phyloP scores from a whole-genome alignment of 345 rosid genomes.

The Mangifera indica region DNA sequence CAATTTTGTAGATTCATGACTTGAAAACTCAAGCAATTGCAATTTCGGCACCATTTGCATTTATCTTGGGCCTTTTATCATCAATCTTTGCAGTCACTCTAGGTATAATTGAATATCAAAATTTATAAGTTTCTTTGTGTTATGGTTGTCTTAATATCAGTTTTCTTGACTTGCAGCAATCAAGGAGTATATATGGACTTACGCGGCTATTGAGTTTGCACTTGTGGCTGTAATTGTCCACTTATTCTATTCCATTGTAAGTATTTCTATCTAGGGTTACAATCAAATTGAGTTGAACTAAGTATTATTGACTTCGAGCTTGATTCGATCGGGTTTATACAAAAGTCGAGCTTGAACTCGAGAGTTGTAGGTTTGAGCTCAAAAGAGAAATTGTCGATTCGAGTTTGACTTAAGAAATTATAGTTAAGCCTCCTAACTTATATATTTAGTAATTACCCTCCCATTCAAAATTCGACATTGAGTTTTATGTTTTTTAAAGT shows the following conservation, averaged over 20 bases:
- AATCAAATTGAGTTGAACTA: too few relatives aligned
- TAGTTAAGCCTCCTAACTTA: too few relatives aligned
- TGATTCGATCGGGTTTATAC: too few relatives aligned
- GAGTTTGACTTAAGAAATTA: too few relatives aligned
- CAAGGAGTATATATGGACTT: constrained; percentile 87
- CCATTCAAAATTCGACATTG: too few relatives aligned
- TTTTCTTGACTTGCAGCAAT: constrained; percentile 50
- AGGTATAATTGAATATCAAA: constrained; percentile 45
- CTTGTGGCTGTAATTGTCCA: constrained; percentile 64
- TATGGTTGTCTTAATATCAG: neutral
- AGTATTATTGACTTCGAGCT: too few relatives aligned
- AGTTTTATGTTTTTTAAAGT: too few relatives aligned
- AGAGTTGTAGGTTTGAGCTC: too few relatives aligned
- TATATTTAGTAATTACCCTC: too few relatives aligned
- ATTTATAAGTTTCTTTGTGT: neutral
- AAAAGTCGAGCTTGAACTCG: too few relatives aligned
- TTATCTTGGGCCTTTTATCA: constrained; percentile 66
- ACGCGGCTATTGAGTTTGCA: constrained; percentile 86
- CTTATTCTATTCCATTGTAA: constrained; percentile 58
- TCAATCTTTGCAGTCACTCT: constrained; percentile 67
- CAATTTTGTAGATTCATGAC: constrained; percentile 50
- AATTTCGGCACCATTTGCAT: constrained; percentile 81
- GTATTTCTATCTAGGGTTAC: constrained; percentile 20
- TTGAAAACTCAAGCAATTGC: constrained; percentile 65
- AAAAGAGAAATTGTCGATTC: too few relatives aligned